Percentiles rank a stretch among this genome's conserved stretches.
Conservation (phyloP, 129 eudicot genomes). For the Flaveria robusta region DNA sequence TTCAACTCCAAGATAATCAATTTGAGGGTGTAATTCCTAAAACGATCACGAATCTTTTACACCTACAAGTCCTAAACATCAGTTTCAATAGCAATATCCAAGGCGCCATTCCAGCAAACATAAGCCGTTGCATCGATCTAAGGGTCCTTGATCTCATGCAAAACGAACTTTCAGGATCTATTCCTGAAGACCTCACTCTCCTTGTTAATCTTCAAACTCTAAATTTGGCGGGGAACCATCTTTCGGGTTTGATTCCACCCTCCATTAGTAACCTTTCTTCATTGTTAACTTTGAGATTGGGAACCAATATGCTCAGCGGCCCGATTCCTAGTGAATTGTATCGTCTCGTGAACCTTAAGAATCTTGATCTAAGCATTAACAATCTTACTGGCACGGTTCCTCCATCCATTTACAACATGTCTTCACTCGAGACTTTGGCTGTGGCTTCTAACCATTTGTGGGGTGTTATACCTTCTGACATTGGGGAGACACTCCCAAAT, state of each 20-base stretch:
- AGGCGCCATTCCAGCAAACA: slow-evolving; percentile 52
- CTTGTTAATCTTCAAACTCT: slow-evolving; percentile 54
- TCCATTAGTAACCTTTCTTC: slow-evolving; percentile 61
- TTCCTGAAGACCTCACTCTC: slow-evolving; percentile 46
- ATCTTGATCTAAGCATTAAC: slow-evolving; percentile 68
- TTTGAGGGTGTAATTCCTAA: slow-evolving; percentile 46
- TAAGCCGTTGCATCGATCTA: slow-evolving; percentile 49
- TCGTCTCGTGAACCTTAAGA: slow-evolving; percentile 42
- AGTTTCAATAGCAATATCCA: slow-evolving; percentile 54
- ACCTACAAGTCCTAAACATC: slow-evolving; percentile 43
- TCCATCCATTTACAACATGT: slow-evolving; percentile 68
- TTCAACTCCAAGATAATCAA: slow-evolving; percentile 56
- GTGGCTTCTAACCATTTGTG: slow-evolving; percentile 56
- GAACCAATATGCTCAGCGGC: slow-evolving; percentile 54
- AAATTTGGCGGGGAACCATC: slow-evolving; percentile 52
- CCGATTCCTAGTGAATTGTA: slow-evolving; percentile 47
- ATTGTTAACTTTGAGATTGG: slow-evolving; percentile 46
- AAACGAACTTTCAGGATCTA: slow-evolving; percentile 53
- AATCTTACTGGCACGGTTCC: slow-evolving; percentile 61
- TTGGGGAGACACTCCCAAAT: slow-evolving; percentile 14
- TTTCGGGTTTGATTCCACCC: slow-evolving; percentile 59
- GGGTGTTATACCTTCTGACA: slow-evolving; percentile 59
- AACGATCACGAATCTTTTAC: slow-evolving; percentile 50
- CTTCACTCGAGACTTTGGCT: slow-evolving; percentile 52
- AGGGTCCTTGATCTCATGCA: slow-evolving; percentile 48